Percentiles rank a stretch among this genome's conserved stretches.
Conservation (phyloP, 2,329 filamentous ascomycete species). For the Aspergillus texensis region DNA sequence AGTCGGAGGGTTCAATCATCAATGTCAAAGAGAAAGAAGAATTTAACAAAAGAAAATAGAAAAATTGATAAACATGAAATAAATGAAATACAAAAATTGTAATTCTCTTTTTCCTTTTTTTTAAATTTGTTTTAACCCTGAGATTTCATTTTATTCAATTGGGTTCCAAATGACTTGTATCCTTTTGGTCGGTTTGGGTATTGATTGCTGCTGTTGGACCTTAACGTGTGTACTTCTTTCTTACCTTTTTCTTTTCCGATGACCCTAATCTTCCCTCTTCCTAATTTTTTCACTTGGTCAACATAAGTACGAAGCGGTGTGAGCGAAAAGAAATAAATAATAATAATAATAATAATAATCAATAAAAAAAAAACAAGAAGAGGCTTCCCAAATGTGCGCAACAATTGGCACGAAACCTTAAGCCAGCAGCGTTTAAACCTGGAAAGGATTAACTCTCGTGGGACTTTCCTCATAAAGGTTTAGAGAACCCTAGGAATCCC, state of each 20-base stretch:
- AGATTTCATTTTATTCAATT: background rate
- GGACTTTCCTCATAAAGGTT: slow-evolving; percentile 3
- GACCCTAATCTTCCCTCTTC: background rate
- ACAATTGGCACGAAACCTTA: slow-evolving; percentile 5
- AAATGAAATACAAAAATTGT: background rate
- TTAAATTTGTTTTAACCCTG: background rate
- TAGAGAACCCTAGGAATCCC: background rate
- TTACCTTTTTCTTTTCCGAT: background rate
- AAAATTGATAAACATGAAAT: background rate
- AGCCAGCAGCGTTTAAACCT: background rate
- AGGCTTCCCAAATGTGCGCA: background rate
- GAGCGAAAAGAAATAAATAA: background rate
- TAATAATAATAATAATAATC: background rate
- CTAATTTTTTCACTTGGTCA: background rate
- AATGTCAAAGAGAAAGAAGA: background rate
- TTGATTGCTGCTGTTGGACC: too few species aligned
- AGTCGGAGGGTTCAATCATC: background rate
- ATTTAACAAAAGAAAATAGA: background rate
- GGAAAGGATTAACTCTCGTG: slow-evolving; percentile 8
- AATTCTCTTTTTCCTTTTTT: background rate
- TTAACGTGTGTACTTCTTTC: background rate
- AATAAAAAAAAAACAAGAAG: background rate
- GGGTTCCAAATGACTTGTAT: background rate
- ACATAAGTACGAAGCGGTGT: background rate
- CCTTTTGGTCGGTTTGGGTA: background rate